A percentile compares a stretch with the other conserved stretches of the same genome.
These are phyloP conservation scores for Eimeria maxima DNA, from an alignment of 169 alveolate species.

Conservation along the genomic window DNA sequence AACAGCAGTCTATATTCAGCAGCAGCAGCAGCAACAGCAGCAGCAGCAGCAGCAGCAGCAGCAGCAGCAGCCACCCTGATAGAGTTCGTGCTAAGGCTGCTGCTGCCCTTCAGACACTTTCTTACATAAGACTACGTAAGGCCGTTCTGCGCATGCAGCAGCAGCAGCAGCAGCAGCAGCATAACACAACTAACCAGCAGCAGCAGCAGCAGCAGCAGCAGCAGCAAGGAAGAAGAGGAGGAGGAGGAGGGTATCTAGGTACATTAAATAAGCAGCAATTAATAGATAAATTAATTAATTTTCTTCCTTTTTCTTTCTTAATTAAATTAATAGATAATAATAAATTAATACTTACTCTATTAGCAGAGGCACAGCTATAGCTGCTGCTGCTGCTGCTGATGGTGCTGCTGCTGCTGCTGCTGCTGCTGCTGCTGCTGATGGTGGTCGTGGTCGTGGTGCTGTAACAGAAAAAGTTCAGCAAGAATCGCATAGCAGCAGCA, in stretches of 20 bases:
- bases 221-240: neutral
- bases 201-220: slow-evolving; percentile 63
- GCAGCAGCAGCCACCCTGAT: slow-evolving; percentile 61
- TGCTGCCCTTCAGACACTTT: neutral
- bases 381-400: too few relatives aligned
- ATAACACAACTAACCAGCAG: neutral
- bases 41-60: slow-evolving; percentile 50
- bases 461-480: too few relatives aligned
- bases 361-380: too few relatives aligned
- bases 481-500: too few relatives aligned
- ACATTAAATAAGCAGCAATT: slow-evolving; percentile 1
- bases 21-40: slow-evolving; percentile 38
- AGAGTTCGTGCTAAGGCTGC: slow-evolving; percentile 14
- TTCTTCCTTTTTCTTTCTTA: too few relatives aligned
- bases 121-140: neutral
- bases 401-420: too few relatives aligned
- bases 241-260: neutral
- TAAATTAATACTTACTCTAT: too few relatives aligned
- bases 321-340: too few relatives aligned
- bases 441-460: too few relatives aligned
- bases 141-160: neutral
- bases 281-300: neutral
- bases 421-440: too few relatives aligned
- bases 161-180: slow-evolving; percentile 59
- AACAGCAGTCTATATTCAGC: too few relatives aligned